Conservation (phyloP, 1,139 yeast species). For the Debaryomyces sp. region DNA sequence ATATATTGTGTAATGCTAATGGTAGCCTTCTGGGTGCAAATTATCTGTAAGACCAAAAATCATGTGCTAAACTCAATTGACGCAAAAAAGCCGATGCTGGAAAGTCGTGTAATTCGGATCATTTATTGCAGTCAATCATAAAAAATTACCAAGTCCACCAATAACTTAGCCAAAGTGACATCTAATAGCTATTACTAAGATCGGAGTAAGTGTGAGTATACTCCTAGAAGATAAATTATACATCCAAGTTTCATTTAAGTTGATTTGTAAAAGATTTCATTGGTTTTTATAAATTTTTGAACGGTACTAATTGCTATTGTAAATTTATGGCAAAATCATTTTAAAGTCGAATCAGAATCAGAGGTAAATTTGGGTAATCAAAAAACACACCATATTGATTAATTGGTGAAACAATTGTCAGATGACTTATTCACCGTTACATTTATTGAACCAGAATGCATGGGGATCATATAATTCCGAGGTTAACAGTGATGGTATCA, state of each 20-base stretch:
- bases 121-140: constrained; percentile 7
- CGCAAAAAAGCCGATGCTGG: background rate
- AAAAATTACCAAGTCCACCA: constrained; percentile 1
- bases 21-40: constrained; percentile 6
- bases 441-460: background rate
- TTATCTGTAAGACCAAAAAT: background rate
- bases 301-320: constrained; percentile 2
- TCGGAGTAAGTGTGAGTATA: background rate
- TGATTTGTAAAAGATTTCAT: background rate
- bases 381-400: background rate
- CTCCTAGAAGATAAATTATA: background rate
- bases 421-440: constrained; percentile 1
- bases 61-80: constrained; percentile 1
- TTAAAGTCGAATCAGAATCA: background rate
- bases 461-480: background rate
- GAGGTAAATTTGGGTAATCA: background rate
- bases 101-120: constrained; percentile 4
- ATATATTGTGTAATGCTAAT: background rate
- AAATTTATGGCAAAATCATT: background rate
- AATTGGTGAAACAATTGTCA: background rate
- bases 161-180: background rate
- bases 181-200: background rate
- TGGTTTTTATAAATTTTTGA: constrained; percentile 1
- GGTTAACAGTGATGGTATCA: background rate
- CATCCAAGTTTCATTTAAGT: background rate